Evolutionary conservation across 495 filamentous ascomycete species (phyloP).

Genomic region (Penicillium simplicissimum): DNA sequence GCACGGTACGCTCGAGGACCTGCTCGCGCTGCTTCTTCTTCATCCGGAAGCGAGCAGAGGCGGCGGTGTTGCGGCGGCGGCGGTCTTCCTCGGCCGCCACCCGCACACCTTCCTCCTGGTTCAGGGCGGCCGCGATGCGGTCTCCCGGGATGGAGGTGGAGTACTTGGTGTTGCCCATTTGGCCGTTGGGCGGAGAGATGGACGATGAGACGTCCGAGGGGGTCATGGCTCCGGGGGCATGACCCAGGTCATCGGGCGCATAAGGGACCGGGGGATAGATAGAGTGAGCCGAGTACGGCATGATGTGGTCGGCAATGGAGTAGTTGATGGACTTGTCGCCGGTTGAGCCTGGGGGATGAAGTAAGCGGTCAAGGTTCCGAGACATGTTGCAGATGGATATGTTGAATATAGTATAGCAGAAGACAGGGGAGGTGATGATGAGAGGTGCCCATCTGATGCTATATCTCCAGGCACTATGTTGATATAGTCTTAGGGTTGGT

Average conservation of each 20-base stretch:
- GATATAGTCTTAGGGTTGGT: neutral
- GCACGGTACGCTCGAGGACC: constrained; percentile 83
- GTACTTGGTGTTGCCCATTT: constrained; percentile 50
- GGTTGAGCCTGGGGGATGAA: constrained; percentile 21
- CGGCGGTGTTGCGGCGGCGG: constrained; percentile 92
- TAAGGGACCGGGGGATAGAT: constrained; percentile 50
- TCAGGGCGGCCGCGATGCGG: constrained; percentile 42
- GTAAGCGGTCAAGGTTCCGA: constrained; percentile 31
- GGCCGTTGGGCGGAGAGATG: constrained; percentile 50
- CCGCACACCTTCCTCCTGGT: constrained; percentile 56
- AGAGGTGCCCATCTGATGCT: neutral
- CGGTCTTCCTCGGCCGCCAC: constrained; percentile 95
- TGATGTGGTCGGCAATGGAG: constrained; percentile 45
- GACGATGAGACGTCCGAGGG: constrained; percentile 51
- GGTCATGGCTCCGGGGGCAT: constrained; percentile 40
- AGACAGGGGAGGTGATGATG: neutral
- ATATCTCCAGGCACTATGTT: neutral
- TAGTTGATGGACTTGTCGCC: constrained; percentile 50
- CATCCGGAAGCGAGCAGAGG: constrained; percentile 89
- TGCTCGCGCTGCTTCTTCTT: constrained; percentile 99
- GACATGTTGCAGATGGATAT: constrained; percentile 15
- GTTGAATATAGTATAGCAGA: neutral
- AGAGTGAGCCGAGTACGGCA: constrained; percentile 46
- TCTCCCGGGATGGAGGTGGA: constrained; percentile 48
- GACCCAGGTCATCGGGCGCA: constrained; percentile 44